Base-by-base conservation (phyloP, 1,284 basidiomycete species). In the Boletellus sp. region DNA sequence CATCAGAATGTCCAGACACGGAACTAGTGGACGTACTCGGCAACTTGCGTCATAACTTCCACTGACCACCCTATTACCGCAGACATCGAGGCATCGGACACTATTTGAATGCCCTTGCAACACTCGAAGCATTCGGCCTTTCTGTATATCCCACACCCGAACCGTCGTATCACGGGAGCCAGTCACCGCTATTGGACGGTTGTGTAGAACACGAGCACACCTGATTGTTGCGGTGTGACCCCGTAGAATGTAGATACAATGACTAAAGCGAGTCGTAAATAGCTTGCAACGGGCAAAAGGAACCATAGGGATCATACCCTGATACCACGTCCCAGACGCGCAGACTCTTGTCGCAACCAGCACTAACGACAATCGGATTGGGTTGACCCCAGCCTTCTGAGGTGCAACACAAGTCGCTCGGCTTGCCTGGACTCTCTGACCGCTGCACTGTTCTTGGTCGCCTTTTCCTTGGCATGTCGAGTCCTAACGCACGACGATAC, bases 191-290 rank as follows among this genome's bases (percentile, higher is more conserved):
- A 97, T 80, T 0, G 96, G 93, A 5, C 91, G 80, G 39, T 88
- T 86, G 62, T 95, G 88, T 38, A 98, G 73, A 15, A 95, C 89
- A 61, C 91, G 91, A 52, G 97, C 77, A 68, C 93, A 97, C 28
- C 96, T 85, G 52, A 98, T 89, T 1, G 95, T 98, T 0, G 93
- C 92, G 0, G 85, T 85, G 70, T 98, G 96, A 0, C 94, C 96
- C 5, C 78, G 75, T 16, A 99, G 77, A 8, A 85, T 76, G 65
- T 93, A 88, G 26, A 93, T 79, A 64, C 91, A 93, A 57, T 82
- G 79, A 8, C 91, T 91, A 60, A 7, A 22, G 21, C 30, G 6
- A 36, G 12, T 4, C 11, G 5, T 42, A 19, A 48, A 55, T 30
- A 64, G 48, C 28, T 16, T 30, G 16, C 24, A 40, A 40, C 33